Base-by-base conservation (phyloP, 1,139 yeast genomes). In the Candida sanyaensis region DNA sequence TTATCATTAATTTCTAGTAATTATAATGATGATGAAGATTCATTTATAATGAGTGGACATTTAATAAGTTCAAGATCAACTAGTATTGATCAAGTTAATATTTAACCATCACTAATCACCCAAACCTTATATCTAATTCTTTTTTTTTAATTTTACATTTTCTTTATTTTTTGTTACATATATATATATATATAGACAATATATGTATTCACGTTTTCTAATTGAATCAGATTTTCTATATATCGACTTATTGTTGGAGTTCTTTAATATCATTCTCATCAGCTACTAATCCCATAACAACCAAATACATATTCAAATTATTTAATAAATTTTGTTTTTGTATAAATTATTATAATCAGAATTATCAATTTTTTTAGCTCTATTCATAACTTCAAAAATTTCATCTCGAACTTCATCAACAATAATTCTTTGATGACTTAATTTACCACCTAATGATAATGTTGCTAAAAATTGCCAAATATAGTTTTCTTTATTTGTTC, bases 401-500 rank as follows among this genome's bases (percentile, higher is more conserved):
- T 89, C 92, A 62, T 89, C 96, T 69, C 98, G 83, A 23, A 91
- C 93, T 65, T 92, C 97, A 66, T 91, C 98, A 44, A 93, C 96
- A 59, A 93, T 87, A 53, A 90, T 84, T 71, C 97, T 83, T 76
- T 93, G 98, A 67, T 92, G 97, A 59, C 87, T 90, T 59, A 92
- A 78, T 64, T 88, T 87, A 57, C 98, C 97, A 53, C 97, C 95
- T 54, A 93, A 76, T 0, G 98, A 95, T 52, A 93, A 78, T 11
- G 97, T 88, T 33, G 99, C 99, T 68, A 93, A 79, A 63, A 93
- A 92, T 71, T 93, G 98, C 99, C 99, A 93, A 43, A 91, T 92
- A 61, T 92, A 91, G 57, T 75, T 75, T 54, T 73, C 78, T 48
- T 70, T 66, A 1, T 70, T 61, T 0, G 96, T 82, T 55, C 86